These are phyloP conservation scores for Candida namnaoensis DNA, from an alignment of 805 yeast species.

Conservation along the genomic window DNA sequence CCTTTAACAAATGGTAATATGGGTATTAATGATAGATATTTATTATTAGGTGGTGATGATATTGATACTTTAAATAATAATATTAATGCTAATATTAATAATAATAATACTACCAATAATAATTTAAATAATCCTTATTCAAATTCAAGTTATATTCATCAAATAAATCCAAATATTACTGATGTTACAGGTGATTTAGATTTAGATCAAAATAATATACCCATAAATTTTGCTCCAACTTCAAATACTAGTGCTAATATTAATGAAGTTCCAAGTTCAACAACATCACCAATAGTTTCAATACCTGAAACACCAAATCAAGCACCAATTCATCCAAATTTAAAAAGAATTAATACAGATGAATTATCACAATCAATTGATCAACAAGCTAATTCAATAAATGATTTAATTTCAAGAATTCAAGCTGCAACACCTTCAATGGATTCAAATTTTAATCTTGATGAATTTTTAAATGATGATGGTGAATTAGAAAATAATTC, in stretches of 20 bases:
- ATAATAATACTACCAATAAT: neutral
- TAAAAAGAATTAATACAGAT: too few relatives aligned
- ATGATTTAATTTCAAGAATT: constrained; percentile 13
- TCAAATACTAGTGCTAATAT: too few relatives aligned
- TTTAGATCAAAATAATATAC: too few relatives aligned
- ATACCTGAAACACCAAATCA: too few relatives aligned
- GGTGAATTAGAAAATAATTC: too few relatives aligned
- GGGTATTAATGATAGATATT: neutral
- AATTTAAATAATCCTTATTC: neutral
- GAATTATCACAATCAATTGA: constrained; percentile 11
- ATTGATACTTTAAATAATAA: neutral
- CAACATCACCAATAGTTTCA: too few relatives aligned
- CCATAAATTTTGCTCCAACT: too few relatives aligned
- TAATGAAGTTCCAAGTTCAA: too few relatives aligned
- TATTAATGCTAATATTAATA: neutral
- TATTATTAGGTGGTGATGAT: constrained; percentile 4
- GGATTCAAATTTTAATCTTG: constrained; percentile 11
- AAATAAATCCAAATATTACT: too few relatives aligned
- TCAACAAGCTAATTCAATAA: constrained; percentile 17
- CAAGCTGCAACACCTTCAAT: constrained; percentile 5
- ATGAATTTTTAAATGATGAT: constrained; percentile 13
- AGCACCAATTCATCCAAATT: too few relatives aligned
- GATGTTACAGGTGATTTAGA: too few relatives aligned
- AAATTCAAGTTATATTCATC: too few relatives aligned
- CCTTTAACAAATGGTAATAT: neutral